These are phyloP conservation scores for Mangifera indica DNA, from an alignment of 345 rosid species.

Conservation along the genomic window DNA sequence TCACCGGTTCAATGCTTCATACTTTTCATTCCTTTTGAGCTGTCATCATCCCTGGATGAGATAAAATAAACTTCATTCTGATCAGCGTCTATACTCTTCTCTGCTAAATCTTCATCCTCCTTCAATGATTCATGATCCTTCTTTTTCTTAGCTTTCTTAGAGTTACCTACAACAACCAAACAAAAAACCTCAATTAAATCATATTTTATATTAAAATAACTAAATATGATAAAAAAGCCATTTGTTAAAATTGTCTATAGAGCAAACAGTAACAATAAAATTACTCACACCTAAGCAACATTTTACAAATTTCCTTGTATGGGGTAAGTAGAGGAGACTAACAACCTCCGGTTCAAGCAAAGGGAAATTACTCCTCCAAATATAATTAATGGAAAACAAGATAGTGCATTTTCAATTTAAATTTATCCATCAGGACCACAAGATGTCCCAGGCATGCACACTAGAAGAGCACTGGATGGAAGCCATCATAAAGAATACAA, in stretches of 20 bases:
- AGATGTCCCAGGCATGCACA: not conserved
- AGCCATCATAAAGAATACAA: not conserved
- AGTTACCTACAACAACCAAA: constrained; percentile 28
- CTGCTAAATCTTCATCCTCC: constrained; percentile 2
- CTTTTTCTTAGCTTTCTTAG: constrained; percentile 37
- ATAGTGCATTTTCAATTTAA: not conserved
- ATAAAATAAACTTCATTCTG: constrained; percentile 25
- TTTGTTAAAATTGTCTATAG: not conserved
- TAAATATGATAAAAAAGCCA: not conserved
- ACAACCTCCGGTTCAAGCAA: not conserved
- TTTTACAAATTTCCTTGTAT: not conserved
- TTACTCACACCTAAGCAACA: not conserved
- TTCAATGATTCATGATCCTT: constrained; percentile 15
- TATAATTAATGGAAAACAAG: not conserved
- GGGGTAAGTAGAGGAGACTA: not conserved
- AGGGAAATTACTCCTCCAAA: not conserved
- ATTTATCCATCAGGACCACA: not conserved
- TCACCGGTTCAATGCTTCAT: constrained; percentile 8
- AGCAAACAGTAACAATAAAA: not conserved
- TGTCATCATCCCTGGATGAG: constrained; percentile 39
- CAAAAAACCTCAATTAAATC: not conserved
- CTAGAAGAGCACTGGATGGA: not conserved
- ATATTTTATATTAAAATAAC: not conserved
- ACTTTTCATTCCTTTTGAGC: constrained; percentile 43
- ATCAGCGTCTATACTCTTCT: constrained; percentile 15